phyloP scores from a whole-genome alignment of 805 yeast genomes.

The Danielozyma ontarioensis region DNA sequence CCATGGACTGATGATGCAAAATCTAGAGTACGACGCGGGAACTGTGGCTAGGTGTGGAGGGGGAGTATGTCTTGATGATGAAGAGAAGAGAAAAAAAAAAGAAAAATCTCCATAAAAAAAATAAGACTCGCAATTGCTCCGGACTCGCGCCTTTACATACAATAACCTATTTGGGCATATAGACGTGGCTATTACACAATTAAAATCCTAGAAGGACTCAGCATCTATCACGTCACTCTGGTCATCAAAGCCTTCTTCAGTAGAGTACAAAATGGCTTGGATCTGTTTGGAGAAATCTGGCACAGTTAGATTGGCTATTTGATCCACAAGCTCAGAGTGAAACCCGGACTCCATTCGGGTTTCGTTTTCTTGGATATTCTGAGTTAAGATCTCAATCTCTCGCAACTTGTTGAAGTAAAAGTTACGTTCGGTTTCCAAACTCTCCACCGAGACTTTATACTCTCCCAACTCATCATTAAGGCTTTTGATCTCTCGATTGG shows the following conservation, averaged over 20 bases:
- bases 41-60: not conserved
- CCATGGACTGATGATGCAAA: constrained; percentile 2
- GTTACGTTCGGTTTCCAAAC: constrained; percentile 76
- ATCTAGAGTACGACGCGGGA: not conserved
- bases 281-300: constrained; percentile 44
- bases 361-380: constrained; percentile 36
- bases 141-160: not conserved
- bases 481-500: constrained; percentile 34
- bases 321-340: constrained; percentile 39
- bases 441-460: constrained; percentile 54
- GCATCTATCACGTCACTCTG: constrained; percentile 11
- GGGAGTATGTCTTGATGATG: not conserved
- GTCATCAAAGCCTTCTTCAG: constrained; percentile 75
- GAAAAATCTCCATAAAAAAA: not conserved
- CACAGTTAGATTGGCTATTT: constrained; percentile 21
- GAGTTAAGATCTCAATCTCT: constrained; percentile 79
- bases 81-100: not conserved
- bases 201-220: constrained; percentile 19
- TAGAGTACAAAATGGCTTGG: constrained; percentile 71
- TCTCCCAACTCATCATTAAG: constrained; percentile 52
- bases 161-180: not conserved
- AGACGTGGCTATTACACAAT: too few species aligned
- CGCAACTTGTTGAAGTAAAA: constrained; percentile 87
- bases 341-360: constrained; percentile 6
- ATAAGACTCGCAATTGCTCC: too few species aligned